Evolutionary conservation across 2,329 filamentous ascomycete species (phyloP).

Genomic region (Phoma sp.): DNA sequence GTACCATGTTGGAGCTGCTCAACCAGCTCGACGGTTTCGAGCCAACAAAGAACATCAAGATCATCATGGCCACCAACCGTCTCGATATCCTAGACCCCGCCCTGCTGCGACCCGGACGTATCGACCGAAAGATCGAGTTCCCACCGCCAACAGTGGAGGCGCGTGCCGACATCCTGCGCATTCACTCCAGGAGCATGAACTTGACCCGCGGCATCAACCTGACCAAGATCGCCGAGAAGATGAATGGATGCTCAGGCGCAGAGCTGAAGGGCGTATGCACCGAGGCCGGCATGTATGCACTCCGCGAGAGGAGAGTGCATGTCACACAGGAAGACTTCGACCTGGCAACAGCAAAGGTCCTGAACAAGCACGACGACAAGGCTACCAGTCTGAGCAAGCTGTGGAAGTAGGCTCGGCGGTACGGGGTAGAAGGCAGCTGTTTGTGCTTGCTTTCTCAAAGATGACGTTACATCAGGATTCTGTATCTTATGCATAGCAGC

Average conservation of each 20-base stretch:
- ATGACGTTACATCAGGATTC: slow-evolving; percentile 4
- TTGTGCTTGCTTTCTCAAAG: slow-evolving; percentile 5
- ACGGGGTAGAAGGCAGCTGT: background rate
- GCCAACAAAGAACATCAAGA: slow-evolving; percentile 99
- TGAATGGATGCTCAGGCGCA: slow-evolving; percentile 98
- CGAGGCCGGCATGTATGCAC: slow-evolving; percentile 96
- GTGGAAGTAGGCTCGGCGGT: slow-evolving; percentile 66
- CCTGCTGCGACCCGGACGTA: slow-evolving; percentile 91
- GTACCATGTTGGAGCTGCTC: slow-evolving; percentile 96
- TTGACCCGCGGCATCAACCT: slow-evolving; percentile 96
- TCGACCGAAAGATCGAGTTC: slow-evolving; percentile 99
- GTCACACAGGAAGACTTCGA: slow-evolving; percentile 99
- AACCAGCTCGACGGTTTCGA: slow-evolving; percentile 99
- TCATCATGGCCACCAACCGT: slow-evolving; percentile 99
- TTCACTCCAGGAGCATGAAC: slow-evolving; percentile 99
- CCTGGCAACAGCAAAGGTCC: slow-evolving; percentile 95
- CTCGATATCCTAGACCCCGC: slow-evolving; percentile 97
- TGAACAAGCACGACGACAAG: slow-evolving; percentile 99
- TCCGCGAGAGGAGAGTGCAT: slow-evolving; percentile 93
- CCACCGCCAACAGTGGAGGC: slow-evolving; percentile 96
- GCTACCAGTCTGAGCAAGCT: slow-evolving; percentile 89
- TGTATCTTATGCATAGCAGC: slow-evolving; percentile 27
- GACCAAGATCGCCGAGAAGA: slow-evolving; percentile 98
- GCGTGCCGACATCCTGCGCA: slow-evolving; percentile 94
- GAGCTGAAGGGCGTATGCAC: slow-evolving; percentile 99